These are phyloP conservation scores for Aureobasidium mangrovei DNA, from an alignment of 2,329 filamentous ascomycete species.

Conservation along the genomic window DNA sequence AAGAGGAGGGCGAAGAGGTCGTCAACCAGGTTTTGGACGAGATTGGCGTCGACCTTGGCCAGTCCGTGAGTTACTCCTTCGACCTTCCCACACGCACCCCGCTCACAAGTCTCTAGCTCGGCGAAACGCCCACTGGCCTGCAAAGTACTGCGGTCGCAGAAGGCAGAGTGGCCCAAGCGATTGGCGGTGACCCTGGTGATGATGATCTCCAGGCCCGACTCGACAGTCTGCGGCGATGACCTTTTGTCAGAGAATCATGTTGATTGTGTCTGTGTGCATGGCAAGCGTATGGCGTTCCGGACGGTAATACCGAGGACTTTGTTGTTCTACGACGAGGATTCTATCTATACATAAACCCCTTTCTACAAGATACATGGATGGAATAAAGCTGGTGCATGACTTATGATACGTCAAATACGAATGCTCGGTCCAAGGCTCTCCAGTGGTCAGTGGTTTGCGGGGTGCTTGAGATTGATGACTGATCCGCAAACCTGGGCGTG, in stretches of 20 bases:
- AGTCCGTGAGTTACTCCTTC: conserved; percentile 57
- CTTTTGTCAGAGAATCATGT: not conserved
- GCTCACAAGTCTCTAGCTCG: conserved; percentile 52
- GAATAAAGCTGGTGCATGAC: not conserved
- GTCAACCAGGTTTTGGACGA: conserved; percentile 95
- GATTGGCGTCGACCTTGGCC: conserved; percentile 87
- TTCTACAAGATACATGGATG: not conserved
- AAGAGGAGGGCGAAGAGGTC: conserved; percentile 94
- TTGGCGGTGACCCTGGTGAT: conserved; percentile 64
- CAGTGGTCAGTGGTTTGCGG: not conserved
- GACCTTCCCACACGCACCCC: not conserved
- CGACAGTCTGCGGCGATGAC: conserved; percentile 57
- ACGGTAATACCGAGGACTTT: not conserved
- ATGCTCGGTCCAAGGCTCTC: not conserved
- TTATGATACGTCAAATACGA: conserved; percentile 3
- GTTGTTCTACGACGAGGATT: not conserved
- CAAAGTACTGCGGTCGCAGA: conserved; percentile 66
- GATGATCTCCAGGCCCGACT: conserved; percentile 90
- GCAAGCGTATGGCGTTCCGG: conserved; percentile 13
- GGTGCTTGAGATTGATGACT: conserved; percentile 7
- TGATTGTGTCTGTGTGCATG: conserved; percentile 3
- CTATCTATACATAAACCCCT: not conserved
- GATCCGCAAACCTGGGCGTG: not conserved
- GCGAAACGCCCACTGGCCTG: conserved; percentile 79
- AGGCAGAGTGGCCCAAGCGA: conserved; percentile 72